Conservation (phyloP, 2,329 filamentous ascomycete species). For the Colletotrichum sp. region DNA sequence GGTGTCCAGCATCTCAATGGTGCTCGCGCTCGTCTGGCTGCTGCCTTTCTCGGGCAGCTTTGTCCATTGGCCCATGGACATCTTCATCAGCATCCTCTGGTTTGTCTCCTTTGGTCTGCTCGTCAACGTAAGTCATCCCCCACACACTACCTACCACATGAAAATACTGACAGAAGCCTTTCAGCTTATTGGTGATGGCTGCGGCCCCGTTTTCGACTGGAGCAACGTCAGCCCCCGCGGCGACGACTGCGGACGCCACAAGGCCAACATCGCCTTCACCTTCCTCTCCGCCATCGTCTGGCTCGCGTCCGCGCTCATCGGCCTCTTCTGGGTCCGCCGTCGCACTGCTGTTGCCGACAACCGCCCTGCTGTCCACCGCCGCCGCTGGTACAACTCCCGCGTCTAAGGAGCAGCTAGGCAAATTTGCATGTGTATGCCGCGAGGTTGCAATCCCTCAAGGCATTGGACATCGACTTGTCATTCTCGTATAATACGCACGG, state of each 20-base stretch:
- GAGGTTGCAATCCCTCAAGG: not conserved
- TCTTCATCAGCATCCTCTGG: slow-evolving; percentile 73
- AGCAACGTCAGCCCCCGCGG: slow-evolving; percentile 51
- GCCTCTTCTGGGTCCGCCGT: slow-evolving; percentile 57
- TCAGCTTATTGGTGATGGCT: slow-evolving; percentile 50
- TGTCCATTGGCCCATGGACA: slow-evolving; percentile 73
- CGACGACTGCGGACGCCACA: slow-evolving; percentile 70
- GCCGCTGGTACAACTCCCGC: slow-evolving; percentile 47
- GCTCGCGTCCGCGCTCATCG: slow-evolving; percentile 68
- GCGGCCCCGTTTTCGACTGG: slow-evolving; percentile 67
- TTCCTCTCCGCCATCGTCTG: slow-evolving; percentile 76
- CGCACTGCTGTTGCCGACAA: slow-evolving; percentile 33
- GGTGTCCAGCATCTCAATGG: slow-evolving; percentile 70
- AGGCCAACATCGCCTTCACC: slow-evolving; percentile 72
- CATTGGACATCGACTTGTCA: not conserved
- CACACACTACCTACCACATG: not conserved
- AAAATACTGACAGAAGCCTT: not conserved
- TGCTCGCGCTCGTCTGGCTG: slow-evolving; percentile 75
- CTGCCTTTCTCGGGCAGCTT: slow-evolving; percentile 73
- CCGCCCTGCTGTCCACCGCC: slow-evolving; percentile 32
- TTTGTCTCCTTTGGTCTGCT: slow-evolving; percentile 73
- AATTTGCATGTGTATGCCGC: not conserved
- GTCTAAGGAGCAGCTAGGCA: slow-evolving; percentile 35
- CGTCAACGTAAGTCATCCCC: slow-evolving; percentile 55
- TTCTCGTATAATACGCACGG: not conserved